Base-by-base conservation (phyloP, 2,329 filamentous ascomycete species). In the Chrysosphaeria jannelii region DNA sequence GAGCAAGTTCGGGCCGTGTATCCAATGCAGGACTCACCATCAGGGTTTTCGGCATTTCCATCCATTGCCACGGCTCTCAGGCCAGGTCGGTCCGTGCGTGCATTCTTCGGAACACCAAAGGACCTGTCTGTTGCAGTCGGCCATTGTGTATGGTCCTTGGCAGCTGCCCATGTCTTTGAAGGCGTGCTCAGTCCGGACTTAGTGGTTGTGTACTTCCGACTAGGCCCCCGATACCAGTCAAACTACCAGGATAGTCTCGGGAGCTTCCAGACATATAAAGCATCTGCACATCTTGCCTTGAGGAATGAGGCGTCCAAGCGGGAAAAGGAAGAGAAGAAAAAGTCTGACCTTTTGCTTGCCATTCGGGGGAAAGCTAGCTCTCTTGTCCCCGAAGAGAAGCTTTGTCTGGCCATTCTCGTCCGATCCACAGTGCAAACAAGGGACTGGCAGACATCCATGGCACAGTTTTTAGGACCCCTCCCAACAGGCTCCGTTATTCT, bases 201-300 rank as follows among this genome's bases (percentile, higher is more conserved):
- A 29, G 53, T 97, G 26, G 69, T 81, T 8, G 85, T 97, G 1
- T 75, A 90, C 36, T 75, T 70, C 39, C 72, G 79, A 23, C 63
- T 97, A 10, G 81, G 85, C 0, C 71, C 78, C 13, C 64, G 76
- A 22, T 97, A 97, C 35, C 68, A 76, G 37, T 85, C 85, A 10
- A 97, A 97, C 39, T 90, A 89, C 34, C 85, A 97, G 43, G 85
- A 97, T 38, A 85, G 76, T 34, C 55, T 97, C 9, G 85, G 88
- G 5, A 81, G 78, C 2, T 89, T 97, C 36, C 78, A 93, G 38
- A 97, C 88, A 0, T 97, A 97, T 39, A 65, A 72, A 35, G 81
- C 85, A 5, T 93, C 85, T 1, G 81, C 85, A 6, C 67, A 74
- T 25, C 49, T 97, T 19, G 85, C 88, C 28, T 55, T 91, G 25